Conservation (phyloP, 768 basidiomycete species). For the Coprinopsis sp. region DNA sequence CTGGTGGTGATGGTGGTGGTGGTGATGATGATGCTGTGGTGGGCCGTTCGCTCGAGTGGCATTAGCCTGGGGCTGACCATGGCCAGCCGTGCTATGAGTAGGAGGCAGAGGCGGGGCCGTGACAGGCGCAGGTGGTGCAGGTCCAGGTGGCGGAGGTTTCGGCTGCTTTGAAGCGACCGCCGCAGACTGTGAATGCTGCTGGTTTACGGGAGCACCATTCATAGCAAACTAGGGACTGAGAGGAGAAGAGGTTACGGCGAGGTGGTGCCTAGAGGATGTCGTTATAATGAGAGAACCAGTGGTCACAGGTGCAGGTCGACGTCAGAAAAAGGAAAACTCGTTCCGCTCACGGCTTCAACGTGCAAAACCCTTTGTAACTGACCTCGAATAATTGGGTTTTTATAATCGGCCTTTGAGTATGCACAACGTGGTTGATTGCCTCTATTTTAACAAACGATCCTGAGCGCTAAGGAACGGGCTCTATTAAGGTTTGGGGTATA, state of each 20-base stretch:
- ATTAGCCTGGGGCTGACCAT: constrained; percentile 25
- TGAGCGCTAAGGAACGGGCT: no score
- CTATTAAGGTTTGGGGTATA: no score
- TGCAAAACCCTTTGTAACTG: not conserved
- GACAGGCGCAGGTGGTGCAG: constrained; percentile 57
- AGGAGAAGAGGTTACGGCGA: not conserved
- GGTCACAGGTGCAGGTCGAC: not conserved
- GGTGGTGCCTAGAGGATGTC: constrained; percentile 2
- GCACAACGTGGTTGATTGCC: no score
- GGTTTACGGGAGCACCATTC: constrained; percentile 40
- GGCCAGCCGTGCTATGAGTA: constrained; percentile 32
- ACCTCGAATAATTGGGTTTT: no score
- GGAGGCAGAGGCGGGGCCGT: constrained; percentile 54
- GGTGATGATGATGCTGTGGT: constrained; percentile 16
- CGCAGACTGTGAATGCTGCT: constrained; percentile 26
- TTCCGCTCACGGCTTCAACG: constrained; percentile 2
- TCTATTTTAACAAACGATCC: no score
- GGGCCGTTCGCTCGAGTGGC: constrained; percentile 1
- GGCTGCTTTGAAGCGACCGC: constrained; percentile 37
- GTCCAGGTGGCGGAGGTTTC: constrained; percentile 54
- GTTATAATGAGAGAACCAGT: constrained; percentile 1
- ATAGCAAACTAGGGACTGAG: constrained; percentile 28
- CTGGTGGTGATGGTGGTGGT: constrained; percentile 21
- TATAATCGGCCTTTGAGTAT: no score
- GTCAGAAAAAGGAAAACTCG: constrained; percentile 12